Evolutionary conservation across 2,329 filamentous ascomycete species (phyloP), one percentile per base, ranked within the genome.

Genomic region (Colletotrichum godetiae): DNA sequence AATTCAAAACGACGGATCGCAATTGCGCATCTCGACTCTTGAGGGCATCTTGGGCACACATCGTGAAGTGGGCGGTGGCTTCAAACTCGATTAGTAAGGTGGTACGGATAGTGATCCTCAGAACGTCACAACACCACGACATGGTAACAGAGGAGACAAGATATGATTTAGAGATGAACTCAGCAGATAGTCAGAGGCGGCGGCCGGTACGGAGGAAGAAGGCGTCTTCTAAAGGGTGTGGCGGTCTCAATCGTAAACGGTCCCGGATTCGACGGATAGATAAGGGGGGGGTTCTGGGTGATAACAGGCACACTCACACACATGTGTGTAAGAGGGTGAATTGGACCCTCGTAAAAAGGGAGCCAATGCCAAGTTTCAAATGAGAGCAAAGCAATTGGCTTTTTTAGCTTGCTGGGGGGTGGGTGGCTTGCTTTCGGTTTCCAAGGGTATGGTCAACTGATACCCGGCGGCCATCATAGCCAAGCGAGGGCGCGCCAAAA

Each of bases 391-490:
- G 42, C 42, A 49, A 49, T 49, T 49, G 42, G 42, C 42, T 4
- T 49, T 49, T 49, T 49, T 49, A 49, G 42, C 42, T 49, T 5
- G 33, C 33, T 11, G 33, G 6, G 33, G 33, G 33, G 33, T 35
- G 10, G 7, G 33, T 35, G 33, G 33, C 33, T 11, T 35, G 6
- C 7, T 11, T 11, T 35, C 19, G 42, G 15, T 49, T 49, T 49
- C 42, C 42, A 49, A n/a, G 42, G 42, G 58, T 31, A 29, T 19
- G 27, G 60, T 57, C 42, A 60, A 72, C 59, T 53, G 65, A 73
- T 64, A 73, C 70, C 70, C 70, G 66, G 69, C 69, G 66, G 69
- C 66, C 66, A 49, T 68, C 65, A 60, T 15, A 12, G 52, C 31
- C 33, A 53, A 64, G 61, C n/a, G 37, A 53, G 49, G 27, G 5